phyloP scores from a whole-genome alignment of 306 rosid species.

The Glycine tomentella region DNA sequence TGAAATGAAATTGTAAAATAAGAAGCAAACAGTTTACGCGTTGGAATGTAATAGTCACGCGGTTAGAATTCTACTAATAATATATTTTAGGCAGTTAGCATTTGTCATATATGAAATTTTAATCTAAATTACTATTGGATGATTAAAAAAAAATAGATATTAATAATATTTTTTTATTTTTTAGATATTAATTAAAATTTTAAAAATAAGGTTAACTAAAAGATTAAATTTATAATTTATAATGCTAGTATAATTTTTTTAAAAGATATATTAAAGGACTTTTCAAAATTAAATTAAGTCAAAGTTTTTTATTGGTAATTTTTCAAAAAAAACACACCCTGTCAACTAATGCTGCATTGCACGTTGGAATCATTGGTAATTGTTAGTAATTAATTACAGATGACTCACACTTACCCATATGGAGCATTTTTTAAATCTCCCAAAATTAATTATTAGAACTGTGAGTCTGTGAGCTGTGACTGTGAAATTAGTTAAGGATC shows the following conservation, averaged over 20 bases:
- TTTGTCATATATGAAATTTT: too few relatives aligned
- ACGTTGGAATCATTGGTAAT: neutral
- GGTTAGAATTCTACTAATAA: neutral
- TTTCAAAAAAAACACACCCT: neutral
- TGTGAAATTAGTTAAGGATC: too few relatives aligned
- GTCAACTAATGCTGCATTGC: neutral
- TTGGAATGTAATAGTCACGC: neutral
- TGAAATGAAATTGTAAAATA: conserved; percentile 4
- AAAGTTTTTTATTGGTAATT: neutral
- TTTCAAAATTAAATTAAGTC: too few relatives aligned
- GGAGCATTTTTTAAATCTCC: neutral
- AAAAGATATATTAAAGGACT: neutral
- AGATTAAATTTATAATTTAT: neutral
- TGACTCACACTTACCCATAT: neutral
- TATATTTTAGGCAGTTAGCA: too few relatives aligned
- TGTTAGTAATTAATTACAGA: neutral
- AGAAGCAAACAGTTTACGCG: conserved; percentile 31
- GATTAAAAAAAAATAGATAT: too few relatives aligned
- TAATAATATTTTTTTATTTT: too few relatives aligned
- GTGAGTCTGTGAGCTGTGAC: too few relatives aligned
- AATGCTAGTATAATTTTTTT: neutral
- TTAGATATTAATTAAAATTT: too few relatives aligned
- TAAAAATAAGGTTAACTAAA: neutral
- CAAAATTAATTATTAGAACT: neutral
- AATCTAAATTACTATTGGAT: too few relatives aligned